A percentile compares a stretch with the other conserved stretches of the same genome.
Evolutionary conservation across 2,329 filamentous ascomycete species (phyloP).

Genomic region (Ophiocordyceps camponoti-rufipedis): DNA sequence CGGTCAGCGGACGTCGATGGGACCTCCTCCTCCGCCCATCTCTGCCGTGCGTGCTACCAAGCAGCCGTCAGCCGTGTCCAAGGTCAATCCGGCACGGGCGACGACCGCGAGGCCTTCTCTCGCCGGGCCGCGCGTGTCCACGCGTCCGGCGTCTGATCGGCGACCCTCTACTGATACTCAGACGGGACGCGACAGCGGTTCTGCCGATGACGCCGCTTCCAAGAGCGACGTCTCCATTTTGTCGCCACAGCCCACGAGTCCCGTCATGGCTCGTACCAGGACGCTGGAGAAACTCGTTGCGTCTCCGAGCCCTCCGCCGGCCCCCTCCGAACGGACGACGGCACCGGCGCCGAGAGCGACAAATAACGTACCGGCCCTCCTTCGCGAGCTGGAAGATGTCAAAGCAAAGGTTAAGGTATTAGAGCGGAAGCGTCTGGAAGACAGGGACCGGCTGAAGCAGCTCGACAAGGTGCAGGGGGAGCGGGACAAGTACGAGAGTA

Average conservation of each 20-base stretch:
- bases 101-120: slow-evolving; percentile 22
- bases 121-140: slow-evolving; percentile 13
- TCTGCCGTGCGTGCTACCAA: slow-evolving; percentile 25
- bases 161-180: slow-evolving; percentile 28
- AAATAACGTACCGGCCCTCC: slow-evolving; percentile 29
- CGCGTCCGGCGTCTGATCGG: slow-evolving; percentile 21
- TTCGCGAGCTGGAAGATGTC: slow-evolving; percentile 65
- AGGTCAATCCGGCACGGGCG: slow-evolving; percentile 16
- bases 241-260: slow-evolving; percentile 30
- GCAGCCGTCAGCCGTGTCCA: slow-evolving; percentile 25
- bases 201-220: slow-evolving; percentile 14
- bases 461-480: slow-evolving; percentile 62
- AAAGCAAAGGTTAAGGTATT: slow-evolving; percentile 75
- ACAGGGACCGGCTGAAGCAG: slow-evolving; percentile 66
- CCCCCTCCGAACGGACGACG: slow-evolving; percentile 12
- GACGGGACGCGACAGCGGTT: slow-evolving; percentile 21
- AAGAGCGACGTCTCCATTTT: slow-evolving; percentile 33
- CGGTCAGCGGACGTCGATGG: slow-evolving; percentile 41
- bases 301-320: slow-evolving; percentile 9
- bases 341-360: slow-evolving; percentile 14
- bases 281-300: slow-evolving; percentile 32
- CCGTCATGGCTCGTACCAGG: slow-evolving; percentile 29
- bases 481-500: slow-evolving; percentile 58
- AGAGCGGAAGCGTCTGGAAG: slow-evolving; percentile 73
- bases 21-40: slow-evolving; percentile 28